Evolutionary conservation across 768 basidiomycete species (phyloP).

Genomic region (Paxillus involutus): DNA sequence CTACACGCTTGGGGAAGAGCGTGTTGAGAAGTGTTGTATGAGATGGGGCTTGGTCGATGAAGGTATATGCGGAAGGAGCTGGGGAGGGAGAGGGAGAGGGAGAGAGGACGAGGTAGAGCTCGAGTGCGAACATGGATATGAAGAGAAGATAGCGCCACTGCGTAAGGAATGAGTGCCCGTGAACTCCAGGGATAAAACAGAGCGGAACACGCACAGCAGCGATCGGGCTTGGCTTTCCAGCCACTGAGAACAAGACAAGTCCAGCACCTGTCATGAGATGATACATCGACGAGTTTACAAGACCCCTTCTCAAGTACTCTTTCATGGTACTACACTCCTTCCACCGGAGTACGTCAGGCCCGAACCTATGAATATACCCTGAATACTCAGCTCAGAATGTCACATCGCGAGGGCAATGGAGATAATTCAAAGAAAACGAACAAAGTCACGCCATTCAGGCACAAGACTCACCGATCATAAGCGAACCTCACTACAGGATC

Average conservation of each 20-base stretch:
- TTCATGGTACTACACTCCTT: slow-evolving; percentile 61
- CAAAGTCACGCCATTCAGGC: neutral
- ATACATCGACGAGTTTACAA: slow-evolving; percentile 61
- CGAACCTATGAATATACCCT: slow-evolving; percentile 53
- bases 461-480: slow-evolving; percentile 67
- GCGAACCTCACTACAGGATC: slow-evolving; percentile 79
- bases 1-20: slow-evolving; percentile 63
- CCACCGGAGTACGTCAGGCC: slow-evolving; percentile 71
- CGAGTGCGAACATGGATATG: slow-evolving; percentile 55
- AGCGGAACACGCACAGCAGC: slow-evolving; percentile 57
- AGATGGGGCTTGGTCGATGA: slow-evolving; percentile 16
- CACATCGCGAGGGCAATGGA: neutral
- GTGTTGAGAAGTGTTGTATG: slow-evolving; percentile 33
- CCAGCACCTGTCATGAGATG: slow-evolving; percentile 60
- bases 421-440: neutral
- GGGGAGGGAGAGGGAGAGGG: slow-evolving; percentile 40
- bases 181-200: neutral
- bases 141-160: slow-evolving; percentile 86
- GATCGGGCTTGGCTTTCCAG: slow-evolving; percentile 58
- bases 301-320: slow-evolving; percentile 69
- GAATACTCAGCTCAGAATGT: slow-evolving; percentile 5
- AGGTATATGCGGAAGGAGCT: slow-evolving; percentile 17
- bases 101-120: slow-evolving; percentile 64
- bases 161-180: slow-evolving; percentile 9
- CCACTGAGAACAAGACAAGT: slow-evolving; percentile 62